Conservation (phyloP, 176 grass and related monocot genomes). For the Phragmites australis region DNA sequence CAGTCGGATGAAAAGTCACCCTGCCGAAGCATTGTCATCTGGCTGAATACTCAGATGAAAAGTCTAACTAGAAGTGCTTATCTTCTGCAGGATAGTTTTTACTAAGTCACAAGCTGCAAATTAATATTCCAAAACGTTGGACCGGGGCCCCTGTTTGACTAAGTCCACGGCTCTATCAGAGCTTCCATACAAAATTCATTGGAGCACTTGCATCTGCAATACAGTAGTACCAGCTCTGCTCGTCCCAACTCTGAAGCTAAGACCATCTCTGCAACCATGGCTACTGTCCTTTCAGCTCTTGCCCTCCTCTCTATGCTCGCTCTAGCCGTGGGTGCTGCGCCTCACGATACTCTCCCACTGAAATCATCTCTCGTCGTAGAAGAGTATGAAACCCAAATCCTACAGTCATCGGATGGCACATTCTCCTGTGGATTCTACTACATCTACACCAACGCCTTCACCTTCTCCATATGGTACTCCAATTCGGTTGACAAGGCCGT, state of each 20-base stretch:
- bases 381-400: conserved; percentile 22
- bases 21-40: background rate
- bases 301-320: conserved; percentile 7
- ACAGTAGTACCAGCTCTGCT: background rate
- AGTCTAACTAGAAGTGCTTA: background rate
- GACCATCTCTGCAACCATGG: conserved; percentile 31
- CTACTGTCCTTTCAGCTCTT: background rate
- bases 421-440: conserved; percentile 44
- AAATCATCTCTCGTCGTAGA: conserved; percentile 22
- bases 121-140: background rate
- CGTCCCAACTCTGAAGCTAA: background rate
- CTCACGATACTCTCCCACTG: background rate
- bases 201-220: background rate
- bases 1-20: background rate
- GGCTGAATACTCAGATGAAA: background rate
- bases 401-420: conserved; percentile 30
- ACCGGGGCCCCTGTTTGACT: conserved; percentile 43
- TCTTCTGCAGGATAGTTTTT: background rate
- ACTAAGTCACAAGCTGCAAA: conserved; percentile 7
- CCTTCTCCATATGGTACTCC: conserved; percentile 50
- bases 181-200: background rate
- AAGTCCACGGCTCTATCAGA: background rate
- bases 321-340: background rate
- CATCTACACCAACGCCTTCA: conserved; percentile 34
- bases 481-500: background rate